Evolutionary conservation across 345 rosid species (phyloP), one percentile per base, ranked within the genome.

Genomic region (Crucihimalaya himalaica): DNA sequence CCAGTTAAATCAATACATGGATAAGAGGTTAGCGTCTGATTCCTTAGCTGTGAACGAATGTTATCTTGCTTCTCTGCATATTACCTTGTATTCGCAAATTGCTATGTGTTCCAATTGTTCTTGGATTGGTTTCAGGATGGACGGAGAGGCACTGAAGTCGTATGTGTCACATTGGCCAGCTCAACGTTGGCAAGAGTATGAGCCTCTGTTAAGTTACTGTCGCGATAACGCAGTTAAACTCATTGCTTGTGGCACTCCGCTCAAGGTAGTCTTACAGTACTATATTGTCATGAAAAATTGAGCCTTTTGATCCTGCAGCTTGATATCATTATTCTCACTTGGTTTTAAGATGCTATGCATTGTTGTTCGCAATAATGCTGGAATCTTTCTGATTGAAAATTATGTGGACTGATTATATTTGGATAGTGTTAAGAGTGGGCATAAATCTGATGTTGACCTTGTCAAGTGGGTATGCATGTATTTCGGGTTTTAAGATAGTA

Each of bases 171-270:
- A 93, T 73, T 90, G 93, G 98, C 85, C 92, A 0, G 70, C 85
- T 66, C 84, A 83, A 60, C 84, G 80, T 20, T 93, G 98, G 98
- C 89, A 80, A 79, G 97, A 93, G 50, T 88, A 88, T 37, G 96
- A 93, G 80, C 96, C 93, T 83, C 84, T 93, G 1, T 76, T 93
- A 73, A 88, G 63, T 61, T 93, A 86, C 71, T 93, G 98, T 69
- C 90, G 92, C 0, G 94, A 89, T 47, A 84, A 93, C 69, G 80
- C 82, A 27, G 73, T 91, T 72, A 83, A 63, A 37, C 81, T 91
- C 73, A 85, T 94, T 82, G 94, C 98, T 68, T 86, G 91, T 75
- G 98, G 94, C 78, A 80, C 92, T 81, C 97, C 97, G 4, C 89
- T 91, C 51, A 81, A 88, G 96, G 98, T 93, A 40, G 19, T 31